A percentile compares a stretch with the other conserved stretches of the same genome.
Conservation (phyloP, 2,329 filamentous ascomycete species). For the Aspergillus bombycis region DNA sequence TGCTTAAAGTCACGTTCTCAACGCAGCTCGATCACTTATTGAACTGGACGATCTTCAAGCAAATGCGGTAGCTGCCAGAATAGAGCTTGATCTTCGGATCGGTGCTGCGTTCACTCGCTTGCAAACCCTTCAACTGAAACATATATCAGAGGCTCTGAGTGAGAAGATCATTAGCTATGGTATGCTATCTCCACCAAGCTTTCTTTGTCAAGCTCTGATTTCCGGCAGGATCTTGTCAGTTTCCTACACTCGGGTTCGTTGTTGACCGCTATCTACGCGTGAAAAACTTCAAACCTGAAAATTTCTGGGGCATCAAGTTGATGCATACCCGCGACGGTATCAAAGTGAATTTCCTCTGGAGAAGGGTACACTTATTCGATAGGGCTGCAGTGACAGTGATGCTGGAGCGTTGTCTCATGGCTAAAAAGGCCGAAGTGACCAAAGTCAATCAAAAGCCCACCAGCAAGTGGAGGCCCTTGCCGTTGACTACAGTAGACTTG, state of each 20-base stretch:
- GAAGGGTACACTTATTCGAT: conserved; percentile 82
- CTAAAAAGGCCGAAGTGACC: conserved; percentile 75
- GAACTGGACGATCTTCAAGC: conserved; percentile 83
- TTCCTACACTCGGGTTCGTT: conserved; percentile 94
- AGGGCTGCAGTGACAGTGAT: conserved; percentile 77
- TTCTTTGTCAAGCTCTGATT: neutral
- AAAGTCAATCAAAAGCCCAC: conserved; percentile 91
- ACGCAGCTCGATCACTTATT: conserved; percentile 76
- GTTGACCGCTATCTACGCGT: conserved; percentile 95
- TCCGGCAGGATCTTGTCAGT: conserved; percentile 79
- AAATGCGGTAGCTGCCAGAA: conserved; percentile 82
- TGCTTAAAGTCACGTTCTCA: conserved; percentile 72
- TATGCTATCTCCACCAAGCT: conserved; percentile 38
- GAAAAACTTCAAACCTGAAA: conserved; percentile 87
- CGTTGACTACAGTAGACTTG: conserved; percentile 91
- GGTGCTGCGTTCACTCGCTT: conserved; percentile 91
- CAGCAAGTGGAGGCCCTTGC: conserved; percentile 90
- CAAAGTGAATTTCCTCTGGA: conserved; percentile 83
- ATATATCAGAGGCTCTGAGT: conserved; percentile 68
- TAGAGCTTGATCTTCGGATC: conserved; percentile 89
- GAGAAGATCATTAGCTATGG: conserved; percentile 79
- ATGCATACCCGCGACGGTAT: conserved; percentile 76
- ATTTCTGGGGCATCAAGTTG: conserved; percentile 91
- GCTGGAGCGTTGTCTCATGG: conserved; percentile 80
- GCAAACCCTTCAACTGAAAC: conserved; percentile 76